Evolutionary conservation across 345 rosid genomes (phyloP), one percentile per base, ranked within the genome.

Genomic region (Salix koriyanagi): DNA sequence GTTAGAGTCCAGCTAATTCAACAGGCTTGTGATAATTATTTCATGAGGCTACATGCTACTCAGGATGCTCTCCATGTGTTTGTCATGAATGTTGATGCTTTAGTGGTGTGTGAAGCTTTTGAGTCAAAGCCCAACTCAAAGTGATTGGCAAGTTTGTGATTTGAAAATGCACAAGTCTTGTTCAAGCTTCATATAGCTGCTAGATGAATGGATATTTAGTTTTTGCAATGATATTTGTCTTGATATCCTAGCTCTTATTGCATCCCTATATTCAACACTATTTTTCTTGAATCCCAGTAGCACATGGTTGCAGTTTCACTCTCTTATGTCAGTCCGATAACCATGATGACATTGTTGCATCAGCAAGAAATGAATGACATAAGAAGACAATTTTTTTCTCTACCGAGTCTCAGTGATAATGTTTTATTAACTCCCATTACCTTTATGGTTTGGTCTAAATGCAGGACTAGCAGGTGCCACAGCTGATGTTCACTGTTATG

Each of bases 401-500:
- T 4, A 19, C 18, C 4, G 74, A 28, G 21, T 60, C 25, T 30
- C 2, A 4, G 61, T 70, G 46, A 32, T 54, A 37, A 23, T 8
- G 13, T 60, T 28, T 77, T 28, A 7, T 62, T 68, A 28, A 14
- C 9, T 67, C 60, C 75, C 14, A 8, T 77, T 26, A 42, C 76
- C 54, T 74, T 32, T 48, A 11, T 52, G 28, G 56, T 76, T 60
- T 78, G 73, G 80, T 82, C 82, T 41, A 61, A 79, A 78, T 78
- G 82, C 94, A 95, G 99, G 98, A 76, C 82, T 95, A 75, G 97
- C 99, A 36, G 99, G 99, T 82, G 99, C 99, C 32, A 95, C 98
- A 4, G 99, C 99, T 72, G 99, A 95, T 85, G 97, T 95, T 19
- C 99, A 96, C 79, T 93, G 96, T 84, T 96, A 92, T 83, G 98